Conservation (phyloP, 305 asterid species). For the Fraxinus sp. region DNA sequence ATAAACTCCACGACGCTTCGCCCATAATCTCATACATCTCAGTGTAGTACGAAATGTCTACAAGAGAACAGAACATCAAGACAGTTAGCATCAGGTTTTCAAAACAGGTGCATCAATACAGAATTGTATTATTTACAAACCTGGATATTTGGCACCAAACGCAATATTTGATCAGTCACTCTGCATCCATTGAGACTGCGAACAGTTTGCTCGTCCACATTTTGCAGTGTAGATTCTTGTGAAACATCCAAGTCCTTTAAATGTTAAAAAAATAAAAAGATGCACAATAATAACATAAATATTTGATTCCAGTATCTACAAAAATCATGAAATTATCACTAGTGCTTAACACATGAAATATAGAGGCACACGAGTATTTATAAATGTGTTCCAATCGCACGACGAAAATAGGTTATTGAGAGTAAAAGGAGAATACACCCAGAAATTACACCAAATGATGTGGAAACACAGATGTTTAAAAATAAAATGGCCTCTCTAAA, state of each 20-base stretch:
- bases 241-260: slow-evolving; percentile 81
- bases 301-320: not conserved
- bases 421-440: not conserved
- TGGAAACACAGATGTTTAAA: not conserved
- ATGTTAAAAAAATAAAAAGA: slow-evolving; percentile 15
- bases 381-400: not conserved
- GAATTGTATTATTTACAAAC: slow-evolving; percentile 31
- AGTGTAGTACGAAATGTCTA: slow-evolving; percentile 84
- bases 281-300: slow-evolving; percentile 6
- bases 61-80: slow-evolving; percentile 18
- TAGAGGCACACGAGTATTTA: not conserved
- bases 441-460: not conserved
- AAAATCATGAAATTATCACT: not conserved
- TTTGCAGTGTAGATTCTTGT: slow-evolving; percentile 83
- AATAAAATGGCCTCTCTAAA: not conserved
- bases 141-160: slow-evolving; percentile 91
- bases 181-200: slow-evolving; percentile 98
- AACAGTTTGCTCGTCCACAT: slow-evolving; percentile 92
- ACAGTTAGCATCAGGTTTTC: slow-evolving; percentile 3
- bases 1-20: slow-evolving; percentile 93
- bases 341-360: not conserved
- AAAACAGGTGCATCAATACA: slow-evolving; percentile 2
- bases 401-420: not conserved
- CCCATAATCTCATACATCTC: slow-evolving; percentile 93
- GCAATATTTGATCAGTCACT: slow-evolving; percentile 83